Evolutionary conservation across 768 basidiomycete species (phyloP).

Genomic region (Phanerochaete carnosa): DNA sequence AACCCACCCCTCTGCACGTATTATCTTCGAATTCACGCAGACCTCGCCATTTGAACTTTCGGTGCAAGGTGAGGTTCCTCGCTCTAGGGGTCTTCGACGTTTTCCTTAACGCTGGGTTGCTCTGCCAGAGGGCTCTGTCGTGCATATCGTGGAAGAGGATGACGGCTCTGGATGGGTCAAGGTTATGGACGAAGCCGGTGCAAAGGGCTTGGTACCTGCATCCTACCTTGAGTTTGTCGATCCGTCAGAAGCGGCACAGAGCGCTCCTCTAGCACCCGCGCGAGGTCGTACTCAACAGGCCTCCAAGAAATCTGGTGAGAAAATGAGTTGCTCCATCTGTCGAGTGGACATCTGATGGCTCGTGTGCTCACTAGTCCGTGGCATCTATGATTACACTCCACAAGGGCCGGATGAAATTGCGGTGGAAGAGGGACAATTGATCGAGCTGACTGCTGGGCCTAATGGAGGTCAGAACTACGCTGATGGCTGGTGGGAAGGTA

Average conservation of each 20-base stretch:
- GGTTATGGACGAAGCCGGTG: slow-evolving; percentile 53
- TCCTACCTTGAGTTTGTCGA: slow-evolving; percentile 58
- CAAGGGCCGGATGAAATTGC: slow-evolving; percentile 70
- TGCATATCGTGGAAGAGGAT: slow-evolving; percentile 73
- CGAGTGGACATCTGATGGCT: neutral
- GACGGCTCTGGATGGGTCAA: slow-evolving; percentile 89
- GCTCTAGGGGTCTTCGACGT: neutral
- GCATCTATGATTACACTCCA: slow-evolving; percentile 75
- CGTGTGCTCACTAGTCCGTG: slow-evolving; percentile 53
- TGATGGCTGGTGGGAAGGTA: slow-evolving; percentile 89
- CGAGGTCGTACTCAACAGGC: slow-evolving; percentile 23
- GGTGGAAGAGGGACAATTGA: slow-evolving; percentile 55
- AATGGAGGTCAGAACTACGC: slow-evolving; percentile 64
- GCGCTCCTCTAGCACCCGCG: slow-evolving; percentile 3
- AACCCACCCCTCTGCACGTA: slow-evolving; percentile 48
- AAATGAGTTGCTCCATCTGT: neutral
- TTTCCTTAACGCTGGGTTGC: neutral
- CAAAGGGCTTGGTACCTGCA: slow-evolving; percentile 79
- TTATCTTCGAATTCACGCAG: slow-evolving; percentile 72
- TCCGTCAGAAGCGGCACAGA: slow-evolving; percentile 20
- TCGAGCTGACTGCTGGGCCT: slow-evolving; percentile 63
- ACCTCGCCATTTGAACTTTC: slow-evolving; percentile 76
- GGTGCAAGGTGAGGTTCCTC: slow-evolving; percentile 47
- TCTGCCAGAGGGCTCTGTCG: slow-evolving; percentile 53
- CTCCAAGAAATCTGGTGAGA: slow-evolving; percentile 51